These are phyloP conservation scores for Cryptococcus depauperatus DNA, from an alignment of 1,284 basidiomycete species.

Conservation along the genomic window DNA sequence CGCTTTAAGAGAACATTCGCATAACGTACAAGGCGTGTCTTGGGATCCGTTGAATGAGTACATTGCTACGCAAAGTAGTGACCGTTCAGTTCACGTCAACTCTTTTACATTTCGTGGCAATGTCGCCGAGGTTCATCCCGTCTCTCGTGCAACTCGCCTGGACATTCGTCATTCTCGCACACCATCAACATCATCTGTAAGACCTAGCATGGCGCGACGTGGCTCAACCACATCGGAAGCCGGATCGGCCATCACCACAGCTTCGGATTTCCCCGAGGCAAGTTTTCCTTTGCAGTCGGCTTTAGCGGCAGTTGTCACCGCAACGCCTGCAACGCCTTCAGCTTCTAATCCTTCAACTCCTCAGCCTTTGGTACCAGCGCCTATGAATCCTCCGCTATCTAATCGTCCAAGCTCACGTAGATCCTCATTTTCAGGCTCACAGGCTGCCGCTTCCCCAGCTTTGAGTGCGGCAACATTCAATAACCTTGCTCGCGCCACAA, in stretches of 20 bases:
- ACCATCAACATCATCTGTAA: constrained; percentile 43
- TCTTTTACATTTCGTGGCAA: constrained; percentile 67
- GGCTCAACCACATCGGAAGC: constrained; percentile 68
- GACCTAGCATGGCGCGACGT: constrained; percentile 56
- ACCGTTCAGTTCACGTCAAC: constrained; percentile 84
- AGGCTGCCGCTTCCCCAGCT: constrained; percentile 40
- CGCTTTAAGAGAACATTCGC: constrained; percentile 61
- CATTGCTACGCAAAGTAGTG: constrained; percentile 88
- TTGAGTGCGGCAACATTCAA: constrained; percentile 29
- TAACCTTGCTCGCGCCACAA: constrained; percentile 50
- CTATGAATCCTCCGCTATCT: constrained; percentile 42
- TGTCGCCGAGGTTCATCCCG: constrained; percentile 66
- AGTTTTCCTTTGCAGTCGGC: constrained; percentile 48
- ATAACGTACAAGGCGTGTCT: constrained; percentile 92
- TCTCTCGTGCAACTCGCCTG: constrained; percentile 42
- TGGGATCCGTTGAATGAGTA: constrained; percentile 95
- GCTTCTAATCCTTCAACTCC: constrained; percentile 41
- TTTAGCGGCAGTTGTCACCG: constrained; percentile 9
- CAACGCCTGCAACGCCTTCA: constrained; percentile 23
- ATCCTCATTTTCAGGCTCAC: constrained; percentile 68
- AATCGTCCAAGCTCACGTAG: constrained; percentile 57
- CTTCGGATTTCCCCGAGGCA: constrained; percentile 49
- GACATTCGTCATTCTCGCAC: constrained; percentile 43
- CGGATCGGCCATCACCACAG: constrained; percentile 54
- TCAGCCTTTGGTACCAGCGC: constrained; percentile 16